phyloP scores from a whole-genome alignment of 2,329 filamentous ascomycete genomes.

The Apiospora koreana region DNA sequence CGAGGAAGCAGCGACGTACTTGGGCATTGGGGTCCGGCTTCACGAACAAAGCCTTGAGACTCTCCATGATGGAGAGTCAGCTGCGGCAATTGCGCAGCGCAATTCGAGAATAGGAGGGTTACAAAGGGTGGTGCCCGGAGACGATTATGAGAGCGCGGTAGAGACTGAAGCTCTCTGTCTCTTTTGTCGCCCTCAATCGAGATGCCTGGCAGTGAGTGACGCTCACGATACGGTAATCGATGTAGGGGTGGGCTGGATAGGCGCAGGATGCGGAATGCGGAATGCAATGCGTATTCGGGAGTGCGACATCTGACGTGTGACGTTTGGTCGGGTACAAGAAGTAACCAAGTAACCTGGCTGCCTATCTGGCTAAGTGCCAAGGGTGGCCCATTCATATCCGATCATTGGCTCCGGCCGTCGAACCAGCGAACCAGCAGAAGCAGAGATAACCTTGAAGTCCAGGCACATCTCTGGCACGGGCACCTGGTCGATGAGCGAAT shows the following conservation, averaged over 20 bases:
- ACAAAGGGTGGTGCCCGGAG: background rate
- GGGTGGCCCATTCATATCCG: conserved; percentile 3
- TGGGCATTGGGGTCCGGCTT: conserved; percentile 93
- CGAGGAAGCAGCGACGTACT: conserved; percentile 51
- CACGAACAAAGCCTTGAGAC: conserved; percentile 81
- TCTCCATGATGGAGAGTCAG: conserved; percentile 67
- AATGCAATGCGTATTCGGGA: background rate
- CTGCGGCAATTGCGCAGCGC: conserved; percentile 5
- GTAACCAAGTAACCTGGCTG: background rate
- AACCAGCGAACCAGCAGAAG: too few relatives aligned
- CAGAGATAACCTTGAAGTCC: conserved; percentile 4
- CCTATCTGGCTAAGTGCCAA: background rate
- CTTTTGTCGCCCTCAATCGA: background rate
- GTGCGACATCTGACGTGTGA: conserved; percentile 11
- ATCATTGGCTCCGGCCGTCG: background rate
- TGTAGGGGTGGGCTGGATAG: background rate
- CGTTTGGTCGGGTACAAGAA: conserved; percentile 9
- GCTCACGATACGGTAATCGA: background rate
- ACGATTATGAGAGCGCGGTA: background rate
- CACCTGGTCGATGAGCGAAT: background rate
- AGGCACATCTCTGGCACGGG: conserved; percentile 4
- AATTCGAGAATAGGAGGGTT: background rate
- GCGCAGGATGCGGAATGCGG: background rate
- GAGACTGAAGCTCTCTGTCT: background rate
- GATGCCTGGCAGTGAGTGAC: background rate